Conservation (phyloP, 768 basidiomycete genomes). For the Boletales sp. region DNA sequence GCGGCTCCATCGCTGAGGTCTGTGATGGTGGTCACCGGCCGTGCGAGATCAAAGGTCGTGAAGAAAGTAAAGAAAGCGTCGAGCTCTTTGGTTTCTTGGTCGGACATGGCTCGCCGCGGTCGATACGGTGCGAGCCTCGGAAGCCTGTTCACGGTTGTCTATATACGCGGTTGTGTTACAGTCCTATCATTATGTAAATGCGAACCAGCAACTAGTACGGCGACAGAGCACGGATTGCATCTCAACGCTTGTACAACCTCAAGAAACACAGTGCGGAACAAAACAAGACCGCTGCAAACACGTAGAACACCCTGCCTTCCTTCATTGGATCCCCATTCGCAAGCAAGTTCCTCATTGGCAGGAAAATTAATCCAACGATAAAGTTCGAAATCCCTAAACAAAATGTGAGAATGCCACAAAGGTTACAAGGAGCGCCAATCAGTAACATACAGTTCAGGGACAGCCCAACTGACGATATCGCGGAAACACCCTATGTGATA, state of each 20-base stretch:
- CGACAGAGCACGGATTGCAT: not conserved
- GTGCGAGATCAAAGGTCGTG: conserved; percentile 62
- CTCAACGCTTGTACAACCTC: conserved; percentile 25
- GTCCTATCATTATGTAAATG: conserved; percentile 23
- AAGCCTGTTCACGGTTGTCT: conserved; percentile 3
- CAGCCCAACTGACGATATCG: conserved; percentile 70
- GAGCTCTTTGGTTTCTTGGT: conserved; percentile 56
- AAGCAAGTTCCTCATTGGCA: conserved; percentile 77
- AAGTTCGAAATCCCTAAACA: conserved; percentile 80
- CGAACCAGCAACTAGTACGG: not conserved
- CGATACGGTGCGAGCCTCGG: conserved; percentile 1
- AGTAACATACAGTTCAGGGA: conserved; percentile 61
- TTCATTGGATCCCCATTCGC: conserved; percentile 55
- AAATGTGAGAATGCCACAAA: not conserved
- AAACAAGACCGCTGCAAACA: conserved; percentile 64
- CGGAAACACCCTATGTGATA: conserved; percentile 63
- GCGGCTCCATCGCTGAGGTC: conserved; percentile 82
- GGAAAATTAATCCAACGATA: conserved; percentile 76
- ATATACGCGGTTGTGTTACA: not conserved
- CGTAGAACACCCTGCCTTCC: conserved; percentile 86
- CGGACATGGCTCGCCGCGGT: conserved; percentile 31
- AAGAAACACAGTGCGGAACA: conserved; percentile 20
- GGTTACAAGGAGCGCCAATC: not conserved
- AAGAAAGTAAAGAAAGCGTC: conserved; percentile 84
- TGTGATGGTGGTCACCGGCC: conserved; percentile 55